A percentile compares a stretch with the other conserved stretches of the same genome.
Evolutionary conservation across 2,329 filamentous ascomycete species (phyloP).

Genomic region (Diaporthe citriasiana): DNA sequence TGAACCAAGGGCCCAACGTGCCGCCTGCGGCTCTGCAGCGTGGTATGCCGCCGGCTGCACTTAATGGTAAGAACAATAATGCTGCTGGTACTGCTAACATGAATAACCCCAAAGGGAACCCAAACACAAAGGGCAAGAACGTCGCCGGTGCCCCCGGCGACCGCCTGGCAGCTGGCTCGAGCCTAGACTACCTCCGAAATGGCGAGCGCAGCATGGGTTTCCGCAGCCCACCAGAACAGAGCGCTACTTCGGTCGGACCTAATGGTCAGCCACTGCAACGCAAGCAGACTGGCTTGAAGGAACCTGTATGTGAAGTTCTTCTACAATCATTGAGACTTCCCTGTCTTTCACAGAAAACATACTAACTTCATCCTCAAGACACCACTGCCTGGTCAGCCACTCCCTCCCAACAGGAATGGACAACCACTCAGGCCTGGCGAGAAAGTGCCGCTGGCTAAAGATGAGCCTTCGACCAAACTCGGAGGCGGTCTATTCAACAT

Average conservation of each 20-base stretch:
- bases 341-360: neutral
- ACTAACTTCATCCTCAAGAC: constrained; percentile 5
- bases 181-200: neutral
- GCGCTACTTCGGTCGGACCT: no score
- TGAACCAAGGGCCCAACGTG: neutral
- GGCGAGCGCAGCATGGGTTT: constrained; percentile 19
- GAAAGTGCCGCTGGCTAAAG: neutral
- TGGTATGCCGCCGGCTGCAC: neutral
- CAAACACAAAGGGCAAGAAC: neutral
- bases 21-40: neutral
- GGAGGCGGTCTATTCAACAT: neutral
- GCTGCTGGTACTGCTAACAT: neutral
- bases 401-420: neutral
- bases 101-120: constrained; percentile 6
- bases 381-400: neutral
- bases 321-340: neutral
- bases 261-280: neutral
- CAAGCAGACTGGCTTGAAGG: neutral
- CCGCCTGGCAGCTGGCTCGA: neutral
- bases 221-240: neutral
- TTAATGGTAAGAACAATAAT: constrained; percentile 10
- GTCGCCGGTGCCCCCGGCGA: neutral
- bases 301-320: neutral
- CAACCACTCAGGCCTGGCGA: neutral
- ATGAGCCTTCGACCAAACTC: neutral